Base-by-base conservation (phyloP, 2,329 filamentous ascomycete species). In the Clarireedia hainanense region DNA sequence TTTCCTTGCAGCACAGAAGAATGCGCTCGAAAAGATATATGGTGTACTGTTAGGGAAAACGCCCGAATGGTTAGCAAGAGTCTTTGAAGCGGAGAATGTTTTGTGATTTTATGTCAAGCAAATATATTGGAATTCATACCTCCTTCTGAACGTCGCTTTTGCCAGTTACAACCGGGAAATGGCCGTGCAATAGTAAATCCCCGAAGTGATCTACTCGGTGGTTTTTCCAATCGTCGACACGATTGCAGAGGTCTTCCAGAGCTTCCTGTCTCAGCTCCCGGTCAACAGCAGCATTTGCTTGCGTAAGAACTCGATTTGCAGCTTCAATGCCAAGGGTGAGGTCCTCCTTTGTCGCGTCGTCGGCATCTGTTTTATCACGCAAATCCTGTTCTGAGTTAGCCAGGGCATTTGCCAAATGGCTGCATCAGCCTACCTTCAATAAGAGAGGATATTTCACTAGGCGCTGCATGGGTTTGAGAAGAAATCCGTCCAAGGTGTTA, bases 21-120 rank as follows among this genome's bases (percentile, higher is more conserved):
- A 99, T 99, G 68, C 84, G 88, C 70, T 97, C 89, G 71, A 99
- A 99, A 30, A 99, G 84, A 72, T 95, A 99, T 59, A 99, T 95
- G 71, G 95, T 92, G 70, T 97, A 99, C 88, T 96, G 64, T 40
- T 65, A 48, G 52, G 54, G 56, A 27, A 7, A 30, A 30, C 27
- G 27, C 60, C 63, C 61, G 43, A 52, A 51, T 53, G 47, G 58
- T 68, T 60, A 67, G 65, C 60, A 62, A 50, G 56, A 40, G 60
- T 49, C 51, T 20, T 57, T 30, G 27, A 10, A 30, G 27, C 27
- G 6, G 27, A 9, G 27, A 30, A 7, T 9, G 7, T 30, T 30
- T 9, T 7, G 27, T 9, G 45, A 14, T 14, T 14, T 50, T 5
- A 24, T 24, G 24, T 26, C 9, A 14, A 43, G 40, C 39, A 46